Evolutionary conservation across 495 filamentous ascomycete genomes (phyloP), one percentile per base, ranked within the genome.

Genomic region (Saxispiralis lemnorum): DNA sequence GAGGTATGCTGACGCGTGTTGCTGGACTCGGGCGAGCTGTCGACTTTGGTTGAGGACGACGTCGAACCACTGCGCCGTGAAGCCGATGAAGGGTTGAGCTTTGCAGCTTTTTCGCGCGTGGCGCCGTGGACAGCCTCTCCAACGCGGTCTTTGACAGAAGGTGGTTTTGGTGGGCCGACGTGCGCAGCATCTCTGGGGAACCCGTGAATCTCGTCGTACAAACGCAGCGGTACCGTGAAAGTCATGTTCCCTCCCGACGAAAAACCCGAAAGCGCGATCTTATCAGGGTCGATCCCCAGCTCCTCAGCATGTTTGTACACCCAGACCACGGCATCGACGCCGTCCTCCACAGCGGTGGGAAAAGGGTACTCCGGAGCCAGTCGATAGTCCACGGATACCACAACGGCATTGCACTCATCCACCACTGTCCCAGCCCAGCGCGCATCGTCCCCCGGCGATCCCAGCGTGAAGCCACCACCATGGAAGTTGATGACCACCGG

Each of bases 211-310:
- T 70, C 60, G 31, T 64, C 56, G 14, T 69, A 59, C 1, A 93
- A 60, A 16, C 78, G 70, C 15, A 94, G 63, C 0, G 82, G 78
- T 0, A 87, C 76, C 0, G 85, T 87, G 48, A 93, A 76, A 18
- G 76, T 72, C 49, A 93, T 72, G 53, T 94, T 96, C 11, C 76
- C 88, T 2, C 88, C 88, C 1, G 83, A 82, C 0, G 79, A 85
- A 61, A 96, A 96, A 13, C 87, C 87, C 5, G 72, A 83, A 9
- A 87, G 62, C 2, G 76, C 81, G 13, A 94, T 72, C 39, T 75
- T 60, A 35, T 67, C 63, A 24, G 70, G 45, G 59, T 82, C 73
- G 36, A 86, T 52, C 0, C 61, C 59, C 33, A 69, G 49, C 46
- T 62, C 56, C n/a, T 60, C 55, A 12, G 66, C 64, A 17, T 66